Evolutionary conservation across 208 protist species (phyloP).

Genomic region (Histomonas meleagridis): DNA sequence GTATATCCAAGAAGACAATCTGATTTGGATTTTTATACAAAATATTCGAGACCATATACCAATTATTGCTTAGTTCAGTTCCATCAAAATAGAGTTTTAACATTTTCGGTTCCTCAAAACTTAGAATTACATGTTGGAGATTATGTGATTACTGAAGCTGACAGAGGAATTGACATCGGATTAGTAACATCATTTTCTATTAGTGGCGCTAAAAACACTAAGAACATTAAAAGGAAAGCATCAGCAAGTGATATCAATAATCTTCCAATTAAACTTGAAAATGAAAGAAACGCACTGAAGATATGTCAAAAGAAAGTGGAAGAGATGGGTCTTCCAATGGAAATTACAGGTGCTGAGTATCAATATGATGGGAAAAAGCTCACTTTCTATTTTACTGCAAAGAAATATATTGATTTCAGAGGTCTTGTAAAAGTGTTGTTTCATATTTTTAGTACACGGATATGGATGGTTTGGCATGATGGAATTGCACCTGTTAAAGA

Average conservation of each 20-base stretch:
- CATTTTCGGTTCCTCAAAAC: background rate
- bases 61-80: slow-evolving; percentile 1
- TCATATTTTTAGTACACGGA: background rate
- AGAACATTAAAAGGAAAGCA: background rate
- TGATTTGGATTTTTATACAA: no score
- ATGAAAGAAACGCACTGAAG: background rate
- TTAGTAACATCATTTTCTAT: background rate
- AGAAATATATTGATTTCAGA: background rate
- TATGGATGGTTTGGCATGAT: slow-evolving; percentile 34
- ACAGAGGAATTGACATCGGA: background rate
- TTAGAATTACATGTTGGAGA: background rate
- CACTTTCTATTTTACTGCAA: background rate
- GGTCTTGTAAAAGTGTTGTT: background rate
- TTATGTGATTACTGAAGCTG: slow-evolving; percentile 14
- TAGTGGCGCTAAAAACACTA: background rate
- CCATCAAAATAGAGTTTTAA: background rate
- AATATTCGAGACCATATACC: no score
- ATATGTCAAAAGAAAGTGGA: slow-evolving; percentile 12
- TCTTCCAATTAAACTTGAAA: background rate
- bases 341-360: background rate
- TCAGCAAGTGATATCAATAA: background rate
- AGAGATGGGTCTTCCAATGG: background rate
- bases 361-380: slow-evolving; percentile 31
- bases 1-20: no score
- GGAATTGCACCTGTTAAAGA: background rate